Evolutionary conservation across 2,329 filamentous ascomycete genomes (phyloP).

Genomic region (Pseudogymnoascus sp.): DNA sequence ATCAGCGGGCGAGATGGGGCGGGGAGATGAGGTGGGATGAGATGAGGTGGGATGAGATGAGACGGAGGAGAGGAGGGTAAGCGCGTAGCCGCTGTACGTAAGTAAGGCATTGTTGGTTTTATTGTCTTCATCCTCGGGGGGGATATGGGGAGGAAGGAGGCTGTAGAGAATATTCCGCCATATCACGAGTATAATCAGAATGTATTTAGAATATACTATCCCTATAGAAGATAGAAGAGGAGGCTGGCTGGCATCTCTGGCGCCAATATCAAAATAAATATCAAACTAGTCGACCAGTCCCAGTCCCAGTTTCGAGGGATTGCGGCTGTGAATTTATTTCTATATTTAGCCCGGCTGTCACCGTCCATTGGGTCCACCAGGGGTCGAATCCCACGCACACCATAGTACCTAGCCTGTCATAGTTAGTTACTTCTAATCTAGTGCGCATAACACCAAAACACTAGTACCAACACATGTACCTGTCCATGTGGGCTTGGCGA

Average conservation of each 20-base stretch:
- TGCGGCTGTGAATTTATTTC: slow-evolving; percentile 5
- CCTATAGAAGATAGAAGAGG: neutral
- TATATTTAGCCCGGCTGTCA: slow-evolving; percentile 8
- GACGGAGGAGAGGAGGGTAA: neutral
- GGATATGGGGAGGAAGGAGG: neutral
- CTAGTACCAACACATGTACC: neutral
- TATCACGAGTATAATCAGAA: neutral
- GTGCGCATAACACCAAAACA: neutral
- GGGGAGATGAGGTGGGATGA: neutral
- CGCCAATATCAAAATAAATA: slow-evolving; percentile 6
- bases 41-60: neutral
- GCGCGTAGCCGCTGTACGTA: neutral
- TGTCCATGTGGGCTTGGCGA: neutral
- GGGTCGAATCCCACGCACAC: slow-evolving; percentile 5
- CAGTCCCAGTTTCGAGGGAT: neutral
- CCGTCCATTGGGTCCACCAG: slow-evolving; percentile 8
- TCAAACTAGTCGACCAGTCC: slow-evolving; percentile 3
- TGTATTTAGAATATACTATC: neutral
- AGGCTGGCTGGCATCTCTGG: neutral
- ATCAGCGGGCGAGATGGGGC: neutral
- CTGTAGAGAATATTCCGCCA: neutral
- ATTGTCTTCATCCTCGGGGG: neutral
- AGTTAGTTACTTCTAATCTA: neutral
- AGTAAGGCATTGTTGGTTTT: neutral
- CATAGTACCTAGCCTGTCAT: slow-evolving; percentile 5